Percentiles rank a stretch among this genome's conserved stretches.
Evolutionary conservation across 257 asterid species (phyloP).

Genomic region (Solanum arcanum): DNA sequence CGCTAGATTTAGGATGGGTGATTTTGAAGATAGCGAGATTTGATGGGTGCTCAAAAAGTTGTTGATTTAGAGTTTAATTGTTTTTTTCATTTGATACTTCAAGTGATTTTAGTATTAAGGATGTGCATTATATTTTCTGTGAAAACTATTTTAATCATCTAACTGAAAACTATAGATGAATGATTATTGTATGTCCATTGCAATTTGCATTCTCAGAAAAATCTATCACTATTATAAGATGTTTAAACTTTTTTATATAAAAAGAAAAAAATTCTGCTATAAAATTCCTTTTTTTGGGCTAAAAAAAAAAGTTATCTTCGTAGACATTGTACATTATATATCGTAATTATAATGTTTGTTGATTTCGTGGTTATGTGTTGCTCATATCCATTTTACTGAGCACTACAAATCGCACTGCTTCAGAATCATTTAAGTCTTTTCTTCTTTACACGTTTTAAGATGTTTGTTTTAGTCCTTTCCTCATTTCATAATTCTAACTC

Average conservation of each 20-base stretch:
- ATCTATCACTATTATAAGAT: not conserved
- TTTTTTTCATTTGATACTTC: not conserved
- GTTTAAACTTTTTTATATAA: too few species aligned
- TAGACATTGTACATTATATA: not conserved
- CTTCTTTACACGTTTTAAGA: too few species aligned
- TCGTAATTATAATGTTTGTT: not conserved
- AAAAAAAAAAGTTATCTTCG: not conserved
- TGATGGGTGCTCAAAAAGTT: not conserved
- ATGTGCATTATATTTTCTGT: too few species aligned
- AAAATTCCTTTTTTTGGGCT: not conserved
- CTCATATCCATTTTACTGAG: not conserved
- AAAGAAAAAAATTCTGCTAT: not conserved
- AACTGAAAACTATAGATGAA: not conserved
- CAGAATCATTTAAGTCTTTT: too few species aligned
- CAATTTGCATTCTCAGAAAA: not conserved
- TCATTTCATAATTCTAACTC: too few species aligned
- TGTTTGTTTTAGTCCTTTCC: too few species aligned
- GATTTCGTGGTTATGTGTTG: not conserved
- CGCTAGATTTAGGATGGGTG: too few species aligned
- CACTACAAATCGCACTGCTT: too few species aligned
- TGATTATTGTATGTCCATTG: not conserved
- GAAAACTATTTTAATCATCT: too few species aligned
- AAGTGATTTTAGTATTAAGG: not conserved
- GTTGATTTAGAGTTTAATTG: not conserved
- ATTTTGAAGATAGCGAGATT: too few species aligned